Conservation (phyloP, 2,329 filamentous ascomycete species). For the Penicillium occitanis region DNA sequence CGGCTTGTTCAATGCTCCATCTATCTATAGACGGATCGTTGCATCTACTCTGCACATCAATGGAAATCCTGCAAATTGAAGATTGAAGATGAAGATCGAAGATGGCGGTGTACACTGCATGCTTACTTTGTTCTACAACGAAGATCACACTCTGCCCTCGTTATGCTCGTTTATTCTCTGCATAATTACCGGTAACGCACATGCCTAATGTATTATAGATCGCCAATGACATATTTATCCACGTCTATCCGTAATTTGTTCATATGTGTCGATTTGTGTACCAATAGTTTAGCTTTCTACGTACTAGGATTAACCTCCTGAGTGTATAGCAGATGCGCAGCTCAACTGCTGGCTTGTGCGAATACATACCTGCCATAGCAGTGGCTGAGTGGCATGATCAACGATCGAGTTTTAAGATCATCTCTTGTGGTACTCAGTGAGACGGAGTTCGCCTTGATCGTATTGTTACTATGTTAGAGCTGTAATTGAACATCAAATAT, state of each 20-base stretch:
- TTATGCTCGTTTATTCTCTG: neutral
- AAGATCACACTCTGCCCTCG: neutral
- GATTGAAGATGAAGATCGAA: neutral
- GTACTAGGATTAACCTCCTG: neutral
- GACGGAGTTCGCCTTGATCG: neutral
- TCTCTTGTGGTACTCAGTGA: neutral
- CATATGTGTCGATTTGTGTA: neutral
- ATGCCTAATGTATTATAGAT: neutral
- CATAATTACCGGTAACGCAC: neutral
- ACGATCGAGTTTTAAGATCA: neutral
- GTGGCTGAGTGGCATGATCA: neutral
- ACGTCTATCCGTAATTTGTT: neutral
- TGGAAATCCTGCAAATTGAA: neutral
- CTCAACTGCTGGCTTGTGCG: neutral
- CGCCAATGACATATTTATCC: neutral
- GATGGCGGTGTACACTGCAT: neutral
- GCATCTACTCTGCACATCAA: neutral
- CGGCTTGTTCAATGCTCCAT: neutral
- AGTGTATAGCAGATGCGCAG: neutral
- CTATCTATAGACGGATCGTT: neutral
- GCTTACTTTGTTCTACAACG: neutral
- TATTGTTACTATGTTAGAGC: neutral
- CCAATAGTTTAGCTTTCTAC: neutral
- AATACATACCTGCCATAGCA: neutral
- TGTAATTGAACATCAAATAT: neutral